These are phyloP conservation scores for Solanum lignicaule DNA, from an alignment of 257 asterid genomes.

Conservation along the genomic window DNA sequence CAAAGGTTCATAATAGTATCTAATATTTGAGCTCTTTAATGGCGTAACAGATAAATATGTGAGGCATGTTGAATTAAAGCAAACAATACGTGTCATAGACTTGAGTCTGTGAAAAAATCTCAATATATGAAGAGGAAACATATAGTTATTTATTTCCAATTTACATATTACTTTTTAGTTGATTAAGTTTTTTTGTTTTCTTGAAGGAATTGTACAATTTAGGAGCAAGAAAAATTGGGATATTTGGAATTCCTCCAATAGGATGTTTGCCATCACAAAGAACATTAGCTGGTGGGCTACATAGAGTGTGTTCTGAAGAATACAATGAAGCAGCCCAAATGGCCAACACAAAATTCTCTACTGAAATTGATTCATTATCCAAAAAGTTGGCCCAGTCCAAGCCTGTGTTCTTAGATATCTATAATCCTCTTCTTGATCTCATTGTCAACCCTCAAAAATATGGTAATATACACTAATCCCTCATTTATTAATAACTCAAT, in stretches of 20 bases:
- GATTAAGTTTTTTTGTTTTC: background rate
- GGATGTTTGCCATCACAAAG: conserved; percentile 50
- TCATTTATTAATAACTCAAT: background rate
- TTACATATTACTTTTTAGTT: background rate
- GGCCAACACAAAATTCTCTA: conserved; percentile 26
- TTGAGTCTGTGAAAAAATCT: background rate
- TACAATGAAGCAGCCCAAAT: conserved; percentile 29
- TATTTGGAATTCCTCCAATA: conserved; percentile 31
- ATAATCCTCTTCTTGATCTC: conserved; percentile 21
- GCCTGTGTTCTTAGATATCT: conserved; percentile 17
- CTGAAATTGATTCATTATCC: conserved; percentile 4
- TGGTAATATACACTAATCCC: conserved; percentile 10
- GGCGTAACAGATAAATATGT: background rate
- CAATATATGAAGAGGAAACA: background rate
- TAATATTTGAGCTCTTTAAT: background rate
- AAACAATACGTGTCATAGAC: background rate
- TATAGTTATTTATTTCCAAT: background rate
- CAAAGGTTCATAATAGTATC: background rate
- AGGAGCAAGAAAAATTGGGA: conserved; percentile 33
- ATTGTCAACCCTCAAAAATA: conserved; percentile 19
- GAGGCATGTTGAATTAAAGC: background rate
- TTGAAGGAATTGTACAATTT: conserved; percentile 20
- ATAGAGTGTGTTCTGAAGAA: conserved; percentile 17
- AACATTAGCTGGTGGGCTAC: conserved; percentile 30
- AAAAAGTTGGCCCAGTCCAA: conserved; percentile 9